A percentile compares a stretch with the other conserved stretches of the same genome.
Evolutionary conservation across 2,329 filamentous ascomycete species (phyloP).

Genomic region (Ophiostoma angusticollis): DNA sequence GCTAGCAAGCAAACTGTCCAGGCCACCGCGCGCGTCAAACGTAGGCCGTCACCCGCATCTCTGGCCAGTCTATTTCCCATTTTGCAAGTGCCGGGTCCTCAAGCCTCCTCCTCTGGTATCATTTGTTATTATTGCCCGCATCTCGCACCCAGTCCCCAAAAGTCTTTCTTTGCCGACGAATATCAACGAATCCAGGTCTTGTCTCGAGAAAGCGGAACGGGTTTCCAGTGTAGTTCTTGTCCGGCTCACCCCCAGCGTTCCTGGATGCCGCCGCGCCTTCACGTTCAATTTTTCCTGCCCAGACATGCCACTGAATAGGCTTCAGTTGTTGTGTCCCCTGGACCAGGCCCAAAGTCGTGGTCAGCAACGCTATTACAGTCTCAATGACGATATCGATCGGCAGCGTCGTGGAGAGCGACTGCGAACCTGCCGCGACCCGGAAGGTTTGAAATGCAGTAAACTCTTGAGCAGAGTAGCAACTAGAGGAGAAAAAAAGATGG

Average conservation of each 20-base stretch:
- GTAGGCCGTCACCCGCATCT: background rate
- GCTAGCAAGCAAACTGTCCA: too few species aligned
- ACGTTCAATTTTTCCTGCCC: slow-evolving; percentile 74
- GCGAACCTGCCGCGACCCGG: slow-evolving; percentile 22
- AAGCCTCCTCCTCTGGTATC: slow-evolving; percentile 1
- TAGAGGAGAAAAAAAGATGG: slow-evolving; percentile 25
- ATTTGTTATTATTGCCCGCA: slow-evolving; percentile 18
- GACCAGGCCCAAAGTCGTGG: slow-evolving; percentile 77
- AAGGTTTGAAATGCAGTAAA: slow-evolving; percentile 61
- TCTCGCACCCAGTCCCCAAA: slow-evolving; percentile 59
- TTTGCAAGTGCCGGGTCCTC: slow-evolving; percentile 8
- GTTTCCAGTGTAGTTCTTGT: slow-evolving; percentile 60
- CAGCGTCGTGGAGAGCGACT: slow-evolving; percentile 37
- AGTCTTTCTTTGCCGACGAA: slow-evolving; percentile 65
- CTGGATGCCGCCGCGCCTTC: slow-evolving; percentile 51
- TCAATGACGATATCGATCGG: slow-evolving; percentile 83
- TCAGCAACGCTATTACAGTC: slow-evolving; percentile 63
- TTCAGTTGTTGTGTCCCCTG: slow-evolving; percentile 63
- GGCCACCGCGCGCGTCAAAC: too few species aligned
- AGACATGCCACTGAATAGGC: slow-evolving; percentile 72
- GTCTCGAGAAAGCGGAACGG: slow-evolving; percentile 71
- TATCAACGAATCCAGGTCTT: slow-evolving; percentile 74
- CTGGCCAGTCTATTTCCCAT: background rate
- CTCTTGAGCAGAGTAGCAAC: slow-evolving; percentile 94
- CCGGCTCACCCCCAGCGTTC: slow-evolving; percentile 45